Evolutionary conservation across 176 grass and related monocot species (phyloP).

Genomic region (Saccharum officinarum): DNA sequence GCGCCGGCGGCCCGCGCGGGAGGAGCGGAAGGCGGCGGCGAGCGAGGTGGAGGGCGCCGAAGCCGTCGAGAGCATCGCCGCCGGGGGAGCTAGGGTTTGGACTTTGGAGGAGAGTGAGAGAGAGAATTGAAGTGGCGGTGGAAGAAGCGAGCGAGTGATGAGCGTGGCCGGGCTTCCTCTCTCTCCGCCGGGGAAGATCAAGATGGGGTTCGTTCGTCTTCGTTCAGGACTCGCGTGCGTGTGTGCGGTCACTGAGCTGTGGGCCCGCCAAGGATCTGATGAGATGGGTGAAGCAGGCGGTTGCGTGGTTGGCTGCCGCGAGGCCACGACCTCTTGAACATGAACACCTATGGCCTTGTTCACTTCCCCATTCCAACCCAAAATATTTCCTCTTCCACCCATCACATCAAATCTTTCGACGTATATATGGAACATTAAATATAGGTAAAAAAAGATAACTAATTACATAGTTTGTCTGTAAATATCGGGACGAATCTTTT

Average conservation of each 20-base stretch:
- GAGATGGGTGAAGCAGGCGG: neutral
- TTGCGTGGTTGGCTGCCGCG: constrained; percentile 14
- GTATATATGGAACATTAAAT: no score
- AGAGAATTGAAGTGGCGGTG: neutral
- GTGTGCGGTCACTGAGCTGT: neutral
- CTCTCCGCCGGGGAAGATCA: neutral
- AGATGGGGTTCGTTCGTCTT: neutral
- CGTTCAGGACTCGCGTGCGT: no score
- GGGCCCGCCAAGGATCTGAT: neutral
- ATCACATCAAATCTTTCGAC: no score
- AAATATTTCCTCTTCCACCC: no score
- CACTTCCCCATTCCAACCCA: no score
- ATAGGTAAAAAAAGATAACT: no score
- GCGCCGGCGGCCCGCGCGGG: neutral
- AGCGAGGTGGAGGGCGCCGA: constrained; percentile 33
- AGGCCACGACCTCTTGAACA: neutral
- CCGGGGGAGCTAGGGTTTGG: neutral
- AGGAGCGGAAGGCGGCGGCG: neutral
- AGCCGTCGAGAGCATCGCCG: constrained; percentile 44
- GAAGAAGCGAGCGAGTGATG: neutral
- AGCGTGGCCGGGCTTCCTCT: neutral
- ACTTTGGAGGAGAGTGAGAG: neutral
- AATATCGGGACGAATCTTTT: no score
- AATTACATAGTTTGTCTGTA: no score
- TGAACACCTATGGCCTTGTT: neutral